Evolutionary conservation across 129 eudicot species (phyloP), one percentile per base, ranked within the genome.

Genomic region (Silybum marianum): DNA sequence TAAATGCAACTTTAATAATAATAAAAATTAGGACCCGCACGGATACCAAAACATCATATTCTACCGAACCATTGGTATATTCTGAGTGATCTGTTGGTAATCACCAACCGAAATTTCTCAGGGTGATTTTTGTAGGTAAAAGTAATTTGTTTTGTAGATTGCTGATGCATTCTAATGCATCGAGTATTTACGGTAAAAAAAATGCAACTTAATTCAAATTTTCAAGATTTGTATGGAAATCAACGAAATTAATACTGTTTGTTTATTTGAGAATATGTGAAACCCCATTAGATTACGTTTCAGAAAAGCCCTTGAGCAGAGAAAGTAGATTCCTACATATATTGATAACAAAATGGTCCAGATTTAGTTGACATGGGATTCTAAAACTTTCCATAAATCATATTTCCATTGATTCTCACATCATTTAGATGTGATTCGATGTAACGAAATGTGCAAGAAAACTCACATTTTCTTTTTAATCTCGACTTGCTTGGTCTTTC

Each of bases 381-480:
- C 65, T 5, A 4, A 54, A 22, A 7, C 9, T 54, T 54, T 6
- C 65, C 65, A 54, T 18, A 54, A 38, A 54, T 6, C 65, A 54
- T 4, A 58, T 58, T 58, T 58, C 5, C 66, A 10, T 18, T 58
- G n/a, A 58, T 58, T n/a, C 66, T 58, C 9, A 58, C 66, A 6
- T n/a, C 66, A 4, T 65, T 65, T 65, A 22, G 2, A 22, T 9
- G 69, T 21, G 69, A 63, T 19, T 19, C 13, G 14, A 9, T 10
- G 16, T 19, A 65, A 65, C 28, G 28, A 22, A 65, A 19, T 65
- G 16, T 65, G 30, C 66, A 65, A 65, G 11, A 23, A 3, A 46
- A 88, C 84, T 75, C 54, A 93, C 97, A 93, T 93, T 80, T 93
- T 90, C 86, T 88, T 93, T 36, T 92, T 91, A 79, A 93, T 87